phyloP scores from a whole-genome alignment of 2,329 filamentous ascomycete genomes.

The Didymella pinodella region DNA sequence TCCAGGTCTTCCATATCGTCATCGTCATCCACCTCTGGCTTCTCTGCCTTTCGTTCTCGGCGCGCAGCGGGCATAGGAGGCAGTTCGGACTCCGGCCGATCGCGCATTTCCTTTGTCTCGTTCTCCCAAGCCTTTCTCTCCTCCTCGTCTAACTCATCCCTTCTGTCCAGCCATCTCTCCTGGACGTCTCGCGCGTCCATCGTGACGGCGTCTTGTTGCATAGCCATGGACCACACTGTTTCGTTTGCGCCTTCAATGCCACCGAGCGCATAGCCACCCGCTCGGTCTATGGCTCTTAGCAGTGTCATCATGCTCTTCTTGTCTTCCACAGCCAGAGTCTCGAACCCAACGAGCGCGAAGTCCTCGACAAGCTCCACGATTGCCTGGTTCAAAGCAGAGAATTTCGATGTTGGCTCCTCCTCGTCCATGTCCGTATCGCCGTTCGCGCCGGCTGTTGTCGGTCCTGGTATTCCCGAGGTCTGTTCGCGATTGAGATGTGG shows the following conservation, averaged over 20 bases:
- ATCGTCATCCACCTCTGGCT: constrained; percentile 30
- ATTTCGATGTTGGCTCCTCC: constrained; percentile 65
- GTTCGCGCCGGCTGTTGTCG: constrained; percentile 23
- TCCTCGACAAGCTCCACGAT: constrained; percentile 87
- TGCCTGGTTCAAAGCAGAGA: constrained; percentile 82
- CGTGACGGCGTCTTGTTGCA: constrained; percentile 73
- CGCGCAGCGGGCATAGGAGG: background rate
- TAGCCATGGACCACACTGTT: constrained; percentile 95
- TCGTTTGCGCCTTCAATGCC: constrained; percentile 91
- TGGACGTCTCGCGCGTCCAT: constrained; percentile 91
- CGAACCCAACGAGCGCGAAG: constrained; percentile 89
- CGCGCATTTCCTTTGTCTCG: constrained; percentile 64
- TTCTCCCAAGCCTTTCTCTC: constrained; percentile 79
- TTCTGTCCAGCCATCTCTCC: constrained; percentile 92
- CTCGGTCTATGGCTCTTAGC: constrained; percentile 86
- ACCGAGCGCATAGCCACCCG: constrained; percentile 92
- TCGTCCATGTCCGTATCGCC: constrained; percentile 54
- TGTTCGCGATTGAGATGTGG: constrained; percentile 81
- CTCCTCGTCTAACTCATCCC: constrained; percentile 83
- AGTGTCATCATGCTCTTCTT: constrained; percentile 97
- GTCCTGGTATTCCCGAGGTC: constrained; percentile 47
- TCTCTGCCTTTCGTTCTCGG: constrained; percentile 6
- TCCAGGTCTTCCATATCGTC: constrained; percentile 51
- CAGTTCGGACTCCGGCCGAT: constrained; percentile 26
- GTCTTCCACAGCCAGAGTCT: constrained; percentile 94